Percentiles rank a stretch among this genome's conserved stretches.
Evolutionary conservation across 345 rosid genomes (phyloP).

Genomic region (Lagerstroemia speciosa): DNA sequence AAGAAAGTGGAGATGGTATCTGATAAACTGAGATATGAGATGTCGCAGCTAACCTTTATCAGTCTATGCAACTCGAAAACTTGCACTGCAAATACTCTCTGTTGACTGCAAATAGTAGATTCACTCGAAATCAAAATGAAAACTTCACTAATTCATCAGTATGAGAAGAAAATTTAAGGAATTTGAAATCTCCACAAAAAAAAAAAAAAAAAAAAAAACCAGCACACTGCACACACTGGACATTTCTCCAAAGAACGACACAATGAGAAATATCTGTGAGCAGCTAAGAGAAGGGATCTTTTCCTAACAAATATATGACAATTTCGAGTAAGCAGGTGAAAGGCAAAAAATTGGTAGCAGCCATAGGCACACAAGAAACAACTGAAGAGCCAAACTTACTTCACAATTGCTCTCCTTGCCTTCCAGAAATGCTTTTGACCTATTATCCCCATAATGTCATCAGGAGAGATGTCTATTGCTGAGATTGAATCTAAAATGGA

Average conservation of each 20-base stretch:
- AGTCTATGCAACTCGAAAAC: conserved; percentile 89
- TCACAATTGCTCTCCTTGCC: conserved; percentile 78
- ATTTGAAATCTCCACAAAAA: conserved; percentile 47
- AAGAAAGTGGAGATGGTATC: conserved; percentile 4
- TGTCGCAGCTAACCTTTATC: conserved; percentile 51
- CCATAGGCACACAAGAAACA: not conserved
- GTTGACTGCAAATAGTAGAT: conserved; percentile 69
- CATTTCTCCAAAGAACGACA: not conserved
- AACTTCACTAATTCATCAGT: conserved; percentile 7
- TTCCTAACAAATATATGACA: not conserved
- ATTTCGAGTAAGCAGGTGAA: not conserved
- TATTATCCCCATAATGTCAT: conserved; percentile 74
- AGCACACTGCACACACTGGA: conserved; percentile 21
- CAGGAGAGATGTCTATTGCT: conserved; percentile 56
- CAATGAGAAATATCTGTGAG: not conserved
- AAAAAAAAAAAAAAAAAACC: conserved; percentile 25
- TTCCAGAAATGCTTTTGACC: conserved; percentile 93
- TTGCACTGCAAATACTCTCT: conserved; percentile 83
- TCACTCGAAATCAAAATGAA: conserved; percentile 21
- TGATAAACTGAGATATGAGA: conserved; percentile 9
- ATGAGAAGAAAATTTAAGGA: conserved; percentile 21
- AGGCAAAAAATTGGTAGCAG: not conserved
- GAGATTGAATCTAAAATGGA: conserved; percentile 64
- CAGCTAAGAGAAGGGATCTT: not conserved
- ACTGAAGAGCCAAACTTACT: conserved; percentile 41